Conservation (phyloP, 2,329 filamentous ascomycete species). For the Ilyonectria robusta region DNA sequence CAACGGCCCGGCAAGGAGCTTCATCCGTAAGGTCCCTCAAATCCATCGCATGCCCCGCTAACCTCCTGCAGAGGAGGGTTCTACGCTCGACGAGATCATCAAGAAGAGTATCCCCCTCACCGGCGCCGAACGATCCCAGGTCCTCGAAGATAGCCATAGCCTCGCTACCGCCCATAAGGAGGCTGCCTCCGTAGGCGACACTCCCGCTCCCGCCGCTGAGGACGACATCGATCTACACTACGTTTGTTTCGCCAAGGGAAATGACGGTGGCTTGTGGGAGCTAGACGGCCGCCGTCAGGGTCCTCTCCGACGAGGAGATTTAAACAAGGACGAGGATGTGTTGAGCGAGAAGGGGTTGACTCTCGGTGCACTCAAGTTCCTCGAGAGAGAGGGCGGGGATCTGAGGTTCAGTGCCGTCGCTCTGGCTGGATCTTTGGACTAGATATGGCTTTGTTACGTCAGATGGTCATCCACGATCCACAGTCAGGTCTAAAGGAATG, state of each 20-base stretch:
- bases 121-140: slow-evolving; percentile 75
- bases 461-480: not conserved
- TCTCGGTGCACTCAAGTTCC: slow-evolving; percentile 73
- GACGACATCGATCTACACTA: slow-evolving; percentile 94
- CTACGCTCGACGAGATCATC: slow-evolving; percentile 76
- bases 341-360: slow-evolving; percentile 82
- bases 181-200: slow-evolving; percentile 84
- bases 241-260: slow-evolving; percentile 89
- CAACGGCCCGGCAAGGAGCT: slow-evolving; percentile 79
- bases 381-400: slow-evolving; percentile 69
- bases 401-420: slow-evolving; percentile 72
- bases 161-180: slow-evolving; percentile 85
- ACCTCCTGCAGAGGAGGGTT: slow-evolving; percentile 58
- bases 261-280: slow-evolving; percentile 75
- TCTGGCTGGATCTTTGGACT: slow-evolving; percentile 67
- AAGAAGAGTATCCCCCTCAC: slow-evolving; percentile 77
- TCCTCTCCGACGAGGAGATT: slow-evolving; percentile 67
- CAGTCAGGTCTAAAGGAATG: too few species aligned
- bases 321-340: slow-evolving; percentile 77
- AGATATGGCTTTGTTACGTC: slow-evolving; percentile 9
- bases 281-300: slow-evolving; percentile 72
- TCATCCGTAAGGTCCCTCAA: slow-evolving; percentile 66
- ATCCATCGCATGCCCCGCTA: not conserved
- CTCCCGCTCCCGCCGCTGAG: slow-evolving; percentile 81
- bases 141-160: slow-evolving; percentile 82